Evolutionary conservation across 129 eudicot genomes (phyloP), one percentile per base, ranked within the genome.

Genomic region (Flaveria sonorensis): DNA sequence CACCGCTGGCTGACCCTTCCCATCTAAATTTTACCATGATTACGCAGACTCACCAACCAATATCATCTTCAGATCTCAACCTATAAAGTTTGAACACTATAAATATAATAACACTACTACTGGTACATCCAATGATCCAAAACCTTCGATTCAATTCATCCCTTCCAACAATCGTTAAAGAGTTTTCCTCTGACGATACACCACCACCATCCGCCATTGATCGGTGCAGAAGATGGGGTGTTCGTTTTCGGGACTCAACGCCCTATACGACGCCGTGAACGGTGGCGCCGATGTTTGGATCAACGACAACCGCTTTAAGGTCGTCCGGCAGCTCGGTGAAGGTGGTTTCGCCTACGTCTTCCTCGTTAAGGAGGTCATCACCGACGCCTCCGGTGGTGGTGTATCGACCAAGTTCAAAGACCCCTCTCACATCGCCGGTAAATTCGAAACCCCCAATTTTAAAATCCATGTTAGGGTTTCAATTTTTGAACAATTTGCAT

Each of bases 261-360:
- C 98, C 50, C 85, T 93, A 10, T 93, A 87, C 81, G 98, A 93
- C 63, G 89, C 96, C 79, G 89, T 84, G 2, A 87, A 84, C 55
- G 93, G 91, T 6, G 96, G 88, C 51, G 90, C 87, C 6, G 98
- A 93, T 60, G 98, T 93, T 55, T 93, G 98, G 98, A 93, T 93
- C 96, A 93, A 91, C 71, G 90, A 89, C 70, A 90, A 87, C 67
- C 87, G 97, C 2, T 93, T 90, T 86, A 88, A 82, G 86, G 70
- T 93, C 65, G 72, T 89, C 2, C 83, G 92, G 43, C 93, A 90
- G 85, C 88, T 93, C 32, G 98, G 97, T 10, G 97, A 93, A 75
- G 97, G 96, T 70, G 98, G 93, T 10, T 89, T 89, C 56, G 93
- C 98, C 19, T 91, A 47, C 66, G 97, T 94, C 2, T 94, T 15